These are phyloP conservation scores for Zygotorulaspora florentina DNA, from an alignment of 805 yeast genomes.

Conservation along the genomic window DNA sequence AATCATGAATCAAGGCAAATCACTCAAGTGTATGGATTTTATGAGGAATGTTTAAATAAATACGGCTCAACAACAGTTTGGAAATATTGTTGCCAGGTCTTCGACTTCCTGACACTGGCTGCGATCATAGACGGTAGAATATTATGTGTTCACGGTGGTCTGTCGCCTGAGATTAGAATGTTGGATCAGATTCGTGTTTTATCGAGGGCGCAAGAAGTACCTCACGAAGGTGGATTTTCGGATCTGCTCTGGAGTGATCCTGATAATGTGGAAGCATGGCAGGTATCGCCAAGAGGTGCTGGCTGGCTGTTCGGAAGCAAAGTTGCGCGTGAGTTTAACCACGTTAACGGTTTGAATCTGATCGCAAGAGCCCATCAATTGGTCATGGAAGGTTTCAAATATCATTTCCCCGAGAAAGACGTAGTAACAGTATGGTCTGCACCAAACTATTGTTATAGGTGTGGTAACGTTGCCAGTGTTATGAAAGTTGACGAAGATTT, in stretches of 20 bases:
- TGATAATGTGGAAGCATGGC: slow-evolving; percentile 97
- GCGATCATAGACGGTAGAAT: slow-evolving; percentile 95
- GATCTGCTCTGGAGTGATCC: slow-evolving; percentile 98
- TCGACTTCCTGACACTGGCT: slow-evolving; percentile 88
- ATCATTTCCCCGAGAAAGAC: slow-evolving; percentile 92
- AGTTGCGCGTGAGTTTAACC: slow-evolving; percentile 93
- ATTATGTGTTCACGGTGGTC: slow-evolving; percentile 94
- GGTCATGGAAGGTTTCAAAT: slow-evolving; percentile 97
- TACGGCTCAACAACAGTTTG: slow-evolving; percentile 94
- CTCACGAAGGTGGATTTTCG: slow-evolving; percentile 98
- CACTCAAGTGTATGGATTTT: slow-evolving; percentile 98
- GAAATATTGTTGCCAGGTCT: slow-evolving; percentile 95
- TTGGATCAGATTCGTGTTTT: slow-evolving; percentile 92
- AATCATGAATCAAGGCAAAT: slow-evolving; percentile 96
- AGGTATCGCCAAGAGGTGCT: slow-evolving; percentile 96
- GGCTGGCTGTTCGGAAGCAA: slow-evolving; percentile 96
- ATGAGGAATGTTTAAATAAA: slow-evolving; percentile 90
- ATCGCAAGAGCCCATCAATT: slow-evolving; percentile 97
- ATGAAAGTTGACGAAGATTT: slow-evolving; percentile 90
- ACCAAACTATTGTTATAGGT: slow-evolving; percentile 93
- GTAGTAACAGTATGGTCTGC: slow-evolving; percentile 99
- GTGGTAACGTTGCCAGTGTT: slow-evolving; percentile 97
- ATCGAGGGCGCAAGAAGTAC: slow-evolving; percentile 95
- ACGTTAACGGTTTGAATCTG: slow-evolving; percentile 80
- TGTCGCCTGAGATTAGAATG: slow-evolving; percentile 96